Percentiles rank a stretch among this genome's conserved stretches.
Conservation (phyloP, 805 yeast genomes). For the Starmerella tilneyi region DNA sequence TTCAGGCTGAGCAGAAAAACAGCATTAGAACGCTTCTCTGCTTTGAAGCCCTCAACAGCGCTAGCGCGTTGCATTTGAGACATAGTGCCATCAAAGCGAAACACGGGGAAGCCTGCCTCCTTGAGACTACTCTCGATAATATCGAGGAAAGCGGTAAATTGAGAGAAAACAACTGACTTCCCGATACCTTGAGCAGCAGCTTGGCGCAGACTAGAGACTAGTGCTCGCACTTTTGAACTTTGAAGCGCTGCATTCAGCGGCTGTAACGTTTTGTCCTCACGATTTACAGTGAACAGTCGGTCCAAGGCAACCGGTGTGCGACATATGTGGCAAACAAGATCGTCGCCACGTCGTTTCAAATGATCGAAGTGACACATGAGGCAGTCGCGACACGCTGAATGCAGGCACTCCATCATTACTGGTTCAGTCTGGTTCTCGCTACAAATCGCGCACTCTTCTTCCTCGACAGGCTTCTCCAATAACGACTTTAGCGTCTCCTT, state of each 20-base stretch:
- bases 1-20: slow-evolving; percentile 65
- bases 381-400: slow-evolving; percentile 66
- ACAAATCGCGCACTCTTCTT: slow-evolving; percentile 76
- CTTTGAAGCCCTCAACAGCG: slow-evolving; percentile 48
- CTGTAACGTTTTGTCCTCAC: slow-evolving; percentile 24
- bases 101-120: slow-evolving; percentile 42
- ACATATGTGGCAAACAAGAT: slow-evolving; percentile 66
- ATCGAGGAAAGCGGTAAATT: slow-evolving; percentile 74
- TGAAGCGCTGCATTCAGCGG: slow-evolving; percentile 31
- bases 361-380: slow-evolving; percentile 63
- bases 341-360: slow-evolving; percentile 41
- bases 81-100: slow-evolving; percentile 76
- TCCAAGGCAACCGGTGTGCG: slow-evolving; percentile 44
- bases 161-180: slow-evolving; percentile 81
- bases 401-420: slow-evolving; percentile 68
- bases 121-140: slow-evolving; percentile 54
- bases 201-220: slow-evolving; percentile 22
- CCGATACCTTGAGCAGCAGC: slow-evolving; percentile 50
- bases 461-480: slow-evolving; percentile 27
- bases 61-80: slow-evolving; percentile 52
- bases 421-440: slow-evolving; percentile 54
- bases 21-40: slow-evolving; percentile 27
- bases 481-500: slow-evolving; percentile 27
- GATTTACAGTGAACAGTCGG: slow-evolving; percentile 38
- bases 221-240: slow-evolving; percentile 19